Evolutionary conservation across 371 early-diverging fungal genomes (phyloP), one percentile per base, ranked within the genome.

Genomic region (Mucor indicus): DNA sequence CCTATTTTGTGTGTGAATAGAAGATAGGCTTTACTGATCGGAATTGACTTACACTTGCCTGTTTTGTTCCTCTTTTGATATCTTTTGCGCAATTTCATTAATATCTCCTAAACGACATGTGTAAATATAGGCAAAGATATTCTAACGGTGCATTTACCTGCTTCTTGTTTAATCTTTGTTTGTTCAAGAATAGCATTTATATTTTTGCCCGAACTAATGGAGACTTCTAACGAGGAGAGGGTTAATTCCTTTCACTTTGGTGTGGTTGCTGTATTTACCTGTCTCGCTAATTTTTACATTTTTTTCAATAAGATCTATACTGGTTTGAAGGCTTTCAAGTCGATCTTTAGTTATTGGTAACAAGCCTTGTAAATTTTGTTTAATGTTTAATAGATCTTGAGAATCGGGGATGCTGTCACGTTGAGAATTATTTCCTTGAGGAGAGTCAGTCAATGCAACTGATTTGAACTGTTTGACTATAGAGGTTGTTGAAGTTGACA

Each of bases 331-430:
- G 15, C 64, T 32, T 20, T 47, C 49, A 30, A 62, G 31, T 23
- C 75, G 29, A 27, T 50, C 52, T 43, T 74, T 69, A 3, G 71
- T 54, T 29, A 55, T 48, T 1, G 70, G 59, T 17, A 68, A 41
- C 7, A 74, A 32, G 16, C 62, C 39, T 45, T 74, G 71, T 32
- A 74, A 47, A 48, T 70, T 69, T 37, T 62, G 50, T 40, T 68
- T 67, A 35, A 74, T 70, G 23, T 52, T 55, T 27, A 63, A 31
- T 2, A 74, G 56, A 27, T 74, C 75, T 13, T 45, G 53, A 8
- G 64, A 44, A 16, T 55, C 64, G 2, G 74, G 74, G 40, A 74
- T 63, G 29, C 39, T 48, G 24, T 47, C 53, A 32, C 53, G 35
- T 20, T 62, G 53, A 24, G 64, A 64, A 17, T 57, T 44, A 33